Evolutionary conservation across 164 flowering plant genomes (phyloP).

Genomic region (Platanus orientalis): DNA sequence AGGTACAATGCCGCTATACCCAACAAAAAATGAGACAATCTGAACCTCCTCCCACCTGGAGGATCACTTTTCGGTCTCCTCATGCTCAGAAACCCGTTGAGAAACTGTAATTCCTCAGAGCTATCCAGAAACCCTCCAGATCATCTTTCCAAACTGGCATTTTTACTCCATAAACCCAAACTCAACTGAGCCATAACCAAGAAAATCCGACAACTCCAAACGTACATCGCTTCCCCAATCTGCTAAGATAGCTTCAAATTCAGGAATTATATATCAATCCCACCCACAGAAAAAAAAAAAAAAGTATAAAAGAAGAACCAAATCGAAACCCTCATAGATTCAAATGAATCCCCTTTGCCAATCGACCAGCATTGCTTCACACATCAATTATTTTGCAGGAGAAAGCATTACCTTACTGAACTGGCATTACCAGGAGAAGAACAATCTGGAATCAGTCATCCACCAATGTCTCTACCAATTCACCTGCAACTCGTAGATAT

Average conservation of each 20-base stretch:
- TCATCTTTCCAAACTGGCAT: conserved; percentile 7
- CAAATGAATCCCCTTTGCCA: neutral
- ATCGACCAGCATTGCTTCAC: neutral
- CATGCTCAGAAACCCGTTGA: conserved; percentile 29
- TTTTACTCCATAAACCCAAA: neutral
- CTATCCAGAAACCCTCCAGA: conserved; percentile 5
- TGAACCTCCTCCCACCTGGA: conserved; percentile 48
- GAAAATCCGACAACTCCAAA: neutral
- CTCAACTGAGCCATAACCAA: neutral
- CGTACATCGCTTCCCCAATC: neutral
- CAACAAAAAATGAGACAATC: conserved; percentile 55
- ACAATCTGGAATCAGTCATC: no score
- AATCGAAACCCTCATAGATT: neutral
- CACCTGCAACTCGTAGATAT: no score
- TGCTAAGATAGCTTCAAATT: neutral
- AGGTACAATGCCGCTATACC: conserved; percentile 61
- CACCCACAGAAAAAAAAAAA: no score
- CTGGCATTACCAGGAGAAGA: no score
- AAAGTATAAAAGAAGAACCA: neutral
- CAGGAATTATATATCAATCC: no score
- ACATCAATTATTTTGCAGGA: no score
- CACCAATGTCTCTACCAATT: no score
- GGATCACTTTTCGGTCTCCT: conserved; percentile 57
- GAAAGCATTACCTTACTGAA: no score
- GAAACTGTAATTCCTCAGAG: neutral